phyloP scores from a whole-genome alignment of 306 rosid genomes.

The Begonia peltatifolia region DNA sequence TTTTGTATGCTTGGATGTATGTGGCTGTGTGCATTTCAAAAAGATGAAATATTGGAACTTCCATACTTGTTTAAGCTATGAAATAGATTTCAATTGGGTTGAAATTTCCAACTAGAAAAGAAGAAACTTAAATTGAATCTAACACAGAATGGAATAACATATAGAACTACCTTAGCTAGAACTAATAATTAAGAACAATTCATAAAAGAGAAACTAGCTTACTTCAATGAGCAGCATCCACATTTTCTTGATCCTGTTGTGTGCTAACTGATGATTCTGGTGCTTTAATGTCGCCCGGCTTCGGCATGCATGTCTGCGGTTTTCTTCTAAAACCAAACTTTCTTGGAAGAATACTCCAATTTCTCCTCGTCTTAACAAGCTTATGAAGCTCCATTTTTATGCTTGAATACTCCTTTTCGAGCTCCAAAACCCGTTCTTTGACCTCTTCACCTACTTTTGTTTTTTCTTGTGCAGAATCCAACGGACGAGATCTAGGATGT shows the following conservation, averaged over 20 bases:
- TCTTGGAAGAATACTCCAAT: conserved; percentile 53
- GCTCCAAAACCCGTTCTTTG: conserved; percentile 52
- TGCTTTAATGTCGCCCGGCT: conserved; percentile 13
- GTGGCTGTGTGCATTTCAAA: no score
- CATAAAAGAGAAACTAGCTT: not conserved
- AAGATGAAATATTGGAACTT: no score
- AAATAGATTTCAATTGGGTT: no score
- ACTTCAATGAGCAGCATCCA: conserved; percentile 14
- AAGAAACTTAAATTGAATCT: no score
- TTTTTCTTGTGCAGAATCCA: conserved; percentile 8
- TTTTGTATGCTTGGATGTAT: no score
- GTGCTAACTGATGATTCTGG: conserved; percentile 21
- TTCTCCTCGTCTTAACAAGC: conserved; percentile 53
- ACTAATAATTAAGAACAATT: no score
- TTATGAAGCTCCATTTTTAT: conserved; percentile 70
- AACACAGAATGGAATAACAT: no score
- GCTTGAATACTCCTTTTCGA: conserved; percentile 63
- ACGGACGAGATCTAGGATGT: conserved; percentile 12
- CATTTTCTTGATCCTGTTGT: conserved; percentile 23
- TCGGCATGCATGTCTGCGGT: conserved; percentile 27
- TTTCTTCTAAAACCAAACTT: conserved; percentile 41
- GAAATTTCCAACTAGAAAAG: no score
- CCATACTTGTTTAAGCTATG: no score
- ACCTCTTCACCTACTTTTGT: conserved; percentile 32
- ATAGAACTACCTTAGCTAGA: no score